Base-by-base conservation (phyloP, 1,139 yeast species). In the Suhomyces chickasaworum region DNA sequence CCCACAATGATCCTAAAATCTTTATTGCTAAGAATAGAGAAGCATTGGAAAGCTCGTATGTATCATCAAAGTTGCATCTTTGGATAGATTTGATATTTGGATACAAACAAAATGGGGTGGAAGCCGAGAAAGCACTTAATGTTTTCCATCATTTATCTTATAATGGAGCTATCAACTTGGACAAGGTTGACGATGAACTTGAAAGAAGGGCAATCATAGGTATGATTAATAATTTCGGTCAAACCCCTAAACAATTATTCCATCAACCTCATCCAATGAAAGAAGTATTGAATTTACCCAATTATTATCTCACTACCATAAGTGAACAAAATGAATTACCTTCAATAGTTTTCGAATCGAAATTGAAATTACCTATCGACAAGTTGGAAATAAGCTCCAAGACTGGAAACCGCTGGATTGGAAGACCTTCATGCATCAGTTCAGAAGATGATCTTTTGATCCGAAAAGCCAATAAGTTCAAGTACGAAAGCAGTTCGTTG, bases 11-110 rank as follows among this genome's bases (percentile, higher is more conserved):
- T 61, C 89, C 95, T 0, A 76, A 78, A 46, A 68, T 84, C 1
- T 89, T 89, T 59, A 79, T 89, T 43, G 77, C 78, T 6, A 85
- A 83, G 60, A 86, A 89, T 64, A 67, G 95, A 53, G 89, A 85
- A 54, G 96, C 96, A 0, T 66, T 89, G 39, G 97, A 89, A 59
- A 83, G 91, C 58, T 80, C 86, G 0, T 84, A 83, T 63, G 96
- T 88, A 1, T 84, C 93, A 7, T 78, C 79, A 9, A 81, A 85
- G 55, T 66, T 89, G 37, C 89, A 88, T 59, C 73, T 78, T 48
- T 89, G 97, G 97, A 86, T 89, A 46, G 96, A 89, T 61, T 70
- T 89, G 45, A 68, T 89, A 1, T 89, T 89, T 73, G 97, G 97
- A 0, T 78, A 54, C 57, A 87, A 86, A 57, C 97, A 89, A 61